Evolutionary conservation across 2,329 filamentous ascomycete species (phyloP).

Genomic region (Keithomyces neogunnii): DNA sequence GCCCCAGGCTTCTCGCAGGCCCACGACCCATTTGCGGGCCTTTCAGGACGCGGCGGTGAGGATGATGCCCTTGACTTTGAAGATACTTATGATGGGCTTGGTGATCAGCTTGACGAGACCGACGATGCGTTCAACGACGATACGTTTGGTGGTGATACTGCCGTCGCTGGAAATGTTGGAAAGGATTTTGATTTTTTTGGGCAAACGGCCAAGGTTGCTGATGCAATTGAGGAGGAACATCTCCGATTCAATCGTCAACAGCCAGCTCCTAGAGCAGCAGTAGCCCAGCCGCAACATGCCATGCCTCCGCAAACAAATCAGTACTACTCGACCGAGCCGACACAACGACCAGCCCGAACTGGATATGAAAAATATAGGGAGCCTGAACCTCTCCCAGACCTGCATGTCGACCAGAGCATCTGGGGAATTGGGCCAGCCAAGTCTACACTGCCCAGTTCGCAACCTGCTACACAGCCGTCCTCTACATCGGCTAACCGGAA

Average conservation of each 20-base stretch:
- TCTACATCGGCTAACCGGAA: constrained; percentile 46
- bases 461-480: constrained; percentile 13
- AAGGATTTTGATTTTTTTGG: constrained; percentile 98
- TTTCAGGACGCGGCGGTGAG: constrained; percentile 56
- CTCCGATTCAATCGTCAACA: constrained; percentile 71
- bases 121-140: constrained; percentile 96
- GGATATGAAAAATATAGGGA: constrained; percentile 91
- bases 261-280: constrained; percentile 37
- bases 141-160: constrained; percentile 59
- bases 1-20: constrained; percentile 75
- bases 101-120: constrained; percentile 81
- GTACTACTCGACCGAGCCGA: constrained; percentile 29
- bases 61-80: constrained; percentile 70
- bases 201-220: constrained; percentile 76
- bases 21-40: constrained; percentile 79
- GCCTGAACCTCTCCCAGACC: constrained; percentile 74
- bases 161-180: constrained; percentile 49
- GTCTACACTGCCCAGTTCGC: constrained; percentile 23
- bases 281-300: constrained; percentile 26
- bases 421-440: constrained; percentile 69
- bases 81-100: constrained; percentile 93
- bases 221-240: constrained; percentile 86
- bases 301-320: constrained; percentile 19
- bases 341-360: constrained; percentile 57
- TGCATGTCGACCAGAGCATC: constrained; percentile 86